Evolutionary conservation across 2,329 filamentous ascomycete genomes (phyloP).

Genomic region (Claviceps sp.): DNA sequence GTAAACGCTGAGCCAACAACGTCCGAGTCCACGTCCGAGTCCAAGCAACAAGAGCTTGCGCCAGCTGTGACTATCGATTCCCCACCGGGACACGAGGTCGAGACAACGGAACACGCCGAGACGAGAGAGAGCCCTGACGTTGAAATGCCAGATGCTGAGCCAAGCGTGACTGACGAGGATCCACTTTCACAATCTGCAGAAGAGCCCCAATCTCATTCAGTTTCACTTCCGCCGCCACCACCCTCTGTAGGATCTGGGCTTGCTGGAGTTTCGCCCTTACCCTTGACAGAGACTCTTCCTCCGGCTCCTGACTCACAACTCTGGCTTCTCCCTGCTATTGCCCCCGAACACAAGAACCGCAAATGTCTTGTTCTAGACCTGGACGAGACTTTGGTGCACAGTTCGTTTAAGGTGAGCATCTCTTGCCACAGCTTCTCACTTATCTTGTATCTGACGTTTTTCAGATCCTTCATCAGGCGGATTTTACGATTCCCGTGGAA

Average conservation of each 20-base stretch:
- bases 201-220: conserved; percentile 17
- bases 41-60: conserved; percentile 31
- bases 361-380: conserved; percentile 94
- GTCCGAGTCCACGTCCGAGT: conserved; percentile 33
- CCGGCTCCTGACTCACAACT: conserved; percentile 35
- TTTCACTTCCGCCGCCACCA: conserved; percentile 33
- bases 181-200: conserved; percentile 24
- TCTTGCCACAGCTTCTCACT: neutral
- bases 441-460: conserved; percentile 6
- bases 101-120: conserved; percentile 18
- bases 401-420: conserved; percentile 71
- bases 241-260: conserved; percentile 26
- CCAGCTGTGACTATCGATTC: conserved; percentile 30
- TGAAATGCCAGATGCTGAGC: conserved; percentile 51
- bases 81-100: conserved; percentile 18
- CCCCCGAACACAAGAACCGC: conserved; percentile 66
- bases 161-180: conserved; percentile 35
- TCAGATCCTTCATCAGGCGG: conserved; percentile 90
- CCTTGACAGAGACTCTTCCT: conserved; percentile 25
- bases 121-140: conserved; percentile 45
- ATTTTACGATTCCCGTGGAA: conserved; percentile 97
- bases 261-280: conserved; percentile 26
- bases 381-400: conserved; percentile 94
- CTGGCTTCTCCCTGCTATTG: conserved; percentile 69
- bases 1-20: conserved; percentile 26